Percentiles rank a stretch among this genome's conserved stretches.
Conservation (phyloP, 2,329 filamentous ascomycete genomes). For the Calonectria fujianensis region DNA sequence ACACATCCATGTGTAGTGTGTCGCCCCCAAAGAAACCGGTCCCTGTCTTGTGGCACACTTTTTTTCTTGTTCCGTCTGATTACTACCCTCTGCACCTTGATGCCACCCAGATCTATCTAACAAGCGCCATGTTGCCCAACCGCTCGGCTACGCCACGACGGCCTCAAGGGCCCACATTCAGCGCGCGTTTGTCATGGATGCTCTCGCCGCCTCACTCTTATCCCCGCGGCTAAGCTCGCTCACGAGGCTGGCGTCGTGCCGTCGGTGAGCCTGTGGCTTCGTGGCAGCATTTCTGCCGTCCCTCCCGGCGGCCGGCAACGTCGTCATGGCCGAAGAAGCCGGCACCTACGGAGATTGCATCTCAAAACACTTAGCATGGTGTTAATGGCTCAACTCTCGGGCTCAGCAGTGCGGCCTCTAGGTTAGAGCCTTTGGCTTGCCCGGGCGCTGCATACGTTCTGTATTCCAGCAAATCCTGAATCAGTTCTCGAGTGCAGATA, state of each 20-base stretch:
- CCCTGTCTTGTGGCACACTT: slow-evolving; percentile 42
- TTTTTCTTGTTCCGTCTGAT: slow-evolving; percentile 42
- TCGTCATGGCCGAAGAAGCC: slow-evolving; percentile 15
- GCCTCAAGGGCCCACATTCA: slow-evolving; percentile 39
- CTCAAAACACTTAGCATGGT: background rate
- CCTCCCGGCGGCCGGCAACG: slow-evolving; percentile 36
- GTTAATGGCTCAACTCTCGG: slow-evolving; percentile 10
- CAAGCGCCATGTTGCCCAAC: slow-evolving; percentile 50
- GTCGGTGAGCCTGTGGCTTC: slow-evolving; percentile 30
- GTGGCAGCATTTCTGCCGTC: slow-evolving; percentile 38
- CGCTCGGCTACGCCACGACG: slow-evolving; percentile 49
- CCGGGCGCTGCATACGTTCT: slow-evolving; percentile 28
- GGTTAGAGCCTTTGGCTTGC: background rate
- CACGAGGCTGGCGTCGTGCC: slow-evolving; percentile 31
- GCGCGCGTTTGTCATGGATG: slow-evolving; percentile 39
- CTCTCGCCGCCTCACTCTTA: slow-evolving; percentile 45
- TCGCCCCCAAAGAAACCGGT: slow-evolving; percentile 41
- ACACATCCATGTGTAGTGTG: slow-evolving; percentile 45
- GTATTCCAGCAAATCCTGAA: slow-evolving; percentile 29
- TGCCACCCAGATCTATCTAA: slow-evolving; percentile 42
- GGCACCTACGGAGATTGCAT: slow-evolving; percentile 17
- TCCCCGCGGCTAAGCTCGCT: slow-evolving; percentile 34
- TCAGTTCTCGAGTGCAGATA: slow-evolving; percentile 42
- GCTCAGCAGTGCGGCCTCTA: background rate
- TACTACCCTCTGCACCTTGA: slow-evolving; percentile 37